These are phyloP conservation scores for Acaromyces ingoldii DNA, from an alignment of 1,284 basidiomycete species.

Conservation along the genomic window DNA sequence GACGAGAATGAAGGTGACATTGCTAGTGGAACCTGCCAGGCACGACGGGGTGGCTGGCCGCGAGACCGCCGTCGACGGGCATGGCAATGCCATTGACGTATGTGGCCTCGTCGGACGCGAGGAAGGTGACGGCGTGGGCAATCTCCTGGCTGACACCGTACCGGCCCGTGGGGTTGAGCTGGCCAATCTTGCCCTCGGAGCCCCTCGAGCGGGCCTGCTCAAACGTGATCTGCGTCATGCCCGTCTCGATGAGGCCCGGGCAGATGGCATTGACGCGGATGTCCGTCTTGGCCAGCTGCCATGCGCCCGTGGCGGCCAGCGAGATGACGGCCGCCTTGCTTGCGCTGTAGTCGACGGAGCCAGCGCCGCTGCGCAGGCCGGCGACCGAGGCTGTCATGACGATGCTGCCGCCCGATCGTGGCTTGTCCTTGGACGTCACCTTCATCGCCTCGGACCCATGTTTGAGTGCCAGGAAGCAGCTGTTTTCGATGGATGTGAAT, in stretches of 20 bases:
- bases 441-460: constrained; percentile 76
- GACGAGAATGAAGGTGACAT: too few relatives aligned
- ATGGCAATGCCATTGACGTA: constrained; percentile 84
- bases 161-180: constrained; percentile 75
- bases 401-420: constrained; percentile 70
- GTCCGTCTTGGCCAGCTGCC: constrained; percentile 74
- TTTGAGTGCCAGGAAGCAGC: constrained; percentile 85
- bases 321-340: constrained; percentile 59
- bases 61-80: constrained; percentile 78
- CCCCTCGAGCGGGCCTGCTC: constrained; percentile 71
- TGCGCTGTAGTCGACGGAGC: constrained; percentile 69
- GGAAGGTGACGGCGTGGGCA: constrained; percentile 74
- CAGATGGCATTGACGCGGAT: constrained; percentile 85
- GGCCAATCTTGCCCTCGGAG: constrained; percentile 69
- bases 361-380: constrained; percentile 77
- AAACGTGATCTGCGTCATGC: constrained; percentile 73
- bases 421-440: constrained; percentile 60
- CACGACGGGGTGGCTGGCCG: constrained; percentile 67
- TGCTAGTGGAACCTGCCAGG: constrained; percentile 59
- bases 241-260: constrained; percentile 84
- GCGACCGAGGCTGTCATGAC: constrained; percentile 90
- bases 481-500: too few relatives aligned
- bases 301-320: constrained; percentile 72
- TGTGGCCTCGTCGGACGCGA: constrained; percentile 80
- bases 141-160: constrained; percentile 58